phyloP scores from a whole-genome alignment of 2,329 filamentous ascomycete genomes.

The Colletotrichum neosansevieriae region DNA sequence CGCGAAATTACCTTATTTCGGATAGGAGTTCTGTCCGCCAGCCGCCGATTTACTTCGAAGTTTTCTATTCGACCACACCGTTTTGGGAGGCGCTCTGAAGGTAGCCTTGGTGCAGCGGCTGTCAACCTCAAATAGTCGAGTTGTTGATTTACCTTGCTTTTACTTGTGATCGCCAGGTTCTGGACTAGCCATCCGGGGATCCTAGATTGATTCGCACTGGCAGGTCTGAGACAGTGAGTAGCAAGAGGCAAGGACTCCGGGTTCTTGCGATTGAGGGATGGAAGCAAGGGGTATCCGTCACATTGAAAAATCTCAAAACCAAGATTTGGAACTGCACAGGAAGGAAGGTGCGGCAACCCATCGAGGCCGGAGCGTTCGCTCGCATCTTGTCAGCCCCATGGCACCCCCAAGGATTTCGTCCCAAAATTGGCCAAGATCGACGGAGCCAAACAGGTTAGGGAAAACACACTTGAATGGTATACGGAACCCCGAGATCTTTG shows the following conservation, averaged over 20 bases:
- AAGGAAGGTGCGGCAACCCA: constrained; percentile 5
- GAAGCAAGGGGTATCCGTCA: constrained; percentile 13
- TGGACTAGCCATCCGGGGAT: neutral
- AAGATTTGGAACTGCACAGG: constrained; percentile 2
- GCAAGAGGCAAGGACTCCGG: neutral
- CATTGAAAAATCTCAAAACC: constrained; percentile 12
- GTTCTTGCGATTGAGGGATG: constrained; percentile 8
- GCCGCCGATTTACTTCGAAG: neutral
- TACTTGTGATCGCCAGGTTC: neutral
- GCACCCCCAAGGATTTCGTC: constrained; percentile 9
- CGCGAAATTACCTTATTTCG: constrained; percentile 38
- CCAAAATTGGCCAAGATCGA: constrained; percentile 23
- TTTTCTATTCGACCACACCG: constrained; percentile 4
- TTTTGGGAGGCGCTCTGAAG: constrained; percentile 5
- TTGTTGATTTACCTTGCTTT: neutral
- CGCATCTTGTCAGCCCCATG: constrained; percentile 1
- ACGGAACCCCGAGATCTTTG: constrained; percentile 13
- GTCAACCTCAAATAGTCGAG: neutral
- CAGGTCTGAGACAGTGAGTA: constrained; percentile 16
- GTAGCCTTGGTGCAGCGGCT: neutral
- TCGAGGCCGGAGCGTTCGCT: neutral
- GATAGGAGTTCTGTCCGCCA: constrained; percentile 16
- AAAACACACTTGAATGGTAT: constrained; percentile 2
- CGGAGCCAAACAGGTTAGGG: constrained; percentile 10
- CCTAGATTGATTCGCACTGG: constrained; percentile 1